Evolutionary conservation across 1,139 yeast genomes (phyloP).

Genomic region (Taphrina flavorubra): DNA sequence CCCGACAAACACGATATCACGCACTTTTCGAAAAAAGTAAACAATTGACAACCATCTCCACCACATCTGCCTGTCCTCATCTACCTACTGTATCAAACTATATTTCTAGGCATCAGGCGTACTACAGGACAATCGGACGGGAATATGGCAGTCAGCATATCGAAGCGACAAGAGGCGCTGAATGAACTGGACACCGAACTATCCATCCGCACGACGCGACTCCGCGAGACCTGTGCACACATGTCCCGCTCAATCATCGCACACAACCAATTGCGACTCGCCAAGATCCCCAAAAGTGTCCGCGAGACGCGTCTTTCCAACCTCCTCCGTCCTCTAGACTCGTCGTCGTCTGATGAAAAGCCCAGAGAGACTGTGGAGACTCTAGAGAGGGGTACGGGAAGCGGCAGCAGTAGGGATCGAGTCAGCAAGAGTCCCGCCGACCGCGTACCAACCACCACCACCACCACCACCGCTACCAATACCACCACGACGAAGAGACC

Average conservation of each 20-base stretch:
- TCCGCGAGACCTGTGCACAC: constrained; percentile 14
- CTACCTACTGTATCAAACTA: too few relatives aligned
- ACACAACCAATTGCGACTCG: constrained; percentile 25
- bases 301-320: constrained; percentile 2
- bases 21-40: constrained; percentile 1
- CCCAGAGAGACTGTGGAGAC: not conserved
- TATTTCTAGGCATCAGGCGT: too few relatives aligned
- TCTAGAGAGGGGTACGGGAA: not conserved
- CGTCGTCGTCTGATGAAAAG: too few relatives aligned
- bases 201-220: constrained; percentile 1
- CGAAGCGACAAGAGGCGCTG: constrained; percentile 13
- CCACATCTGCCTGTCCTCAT: too few relatives aligned
- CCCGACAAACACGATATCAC: constrained; percentile 5
- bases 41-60: constrained; percentile 22
- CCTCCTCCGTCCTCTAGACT: not conserved
- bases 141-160: not conserved
- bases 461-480: too few relatives aligned
- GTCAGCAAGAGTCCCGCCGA: not conserved
- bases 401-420: not conserved
- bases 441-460: too few relatives aligned
- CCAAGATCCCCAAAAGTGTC: not conserved
- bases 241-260: constrained; percentile 21
- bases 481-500: too few relatives aligned
- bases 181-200: constrained; percentile 20
- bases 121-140: not conserved